phyloP scores from a whole-genome alignment of 768 basidiomycete species.

The Sutorius australiensis region DNA sequence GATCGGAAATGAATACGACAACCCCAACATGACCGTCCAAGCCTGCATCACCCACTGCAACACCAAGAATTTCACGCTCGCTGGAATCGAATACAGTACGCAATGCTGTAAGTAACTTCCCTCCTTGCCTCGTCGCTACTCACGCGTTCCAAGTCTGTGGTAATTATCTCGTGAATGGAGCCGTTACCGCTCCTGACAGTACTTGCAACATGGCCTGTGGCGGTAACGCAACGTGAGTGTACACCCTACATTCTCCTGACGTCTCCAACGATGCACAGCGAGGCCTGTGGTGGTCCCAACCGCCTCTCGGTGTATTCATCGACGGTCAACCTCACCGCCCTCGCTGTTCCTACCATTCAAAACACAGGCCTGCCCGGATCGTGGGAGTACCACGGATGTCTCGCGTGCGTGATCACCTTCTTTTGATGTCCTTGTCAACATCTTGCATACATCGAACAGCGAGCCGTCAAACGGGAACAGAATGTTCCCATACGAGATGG shows the following conservation, averaged over 20 bases:
- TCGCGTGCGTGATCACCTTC: constrained; percentile 42
- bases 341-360: constrained; percentile 57
- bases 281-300: constrained; percentile 72
- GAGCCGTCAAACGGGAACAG: constrained; percentile 42
- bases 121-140: neutral
- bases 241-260: neutral
- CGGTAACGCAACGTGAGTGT: constrained; percentile 58
- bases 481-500: constrained; percentile 59
- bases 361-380: constrained; percentile 57
- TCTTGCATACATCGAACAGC: constrained; percentile 30
- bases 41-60: constrained; percentile 59
- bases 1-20: constrained; percentile 42
- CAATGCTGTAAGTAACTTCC: constrained; percentile 43
- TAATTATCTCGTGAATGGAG: constrained; percentile 58
- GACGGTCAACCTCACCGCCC: constrained; percentile 44
- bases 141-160: constrained; percentile 58
- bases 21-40: constrained; percentile 49
- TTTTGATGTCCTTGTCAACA: neutral
- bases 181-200: constrained; percentile 42
- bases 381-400: constrained; percentile 66
- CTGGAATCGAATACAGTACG: constrained; percentile 62
- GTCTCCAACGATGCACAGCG: constrained; percentile 31
- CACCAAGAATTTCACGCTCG: constrained; percentile 55
- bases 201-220: constrained; percentile 74
- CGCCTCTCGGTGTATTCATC: constrained; percentile 68